Evolutionary conservation across 768 basidiomycete species (phyloP), one percentile per base, ranked within the genome.

Genomic region (Boletus sensibilis): DNA sequence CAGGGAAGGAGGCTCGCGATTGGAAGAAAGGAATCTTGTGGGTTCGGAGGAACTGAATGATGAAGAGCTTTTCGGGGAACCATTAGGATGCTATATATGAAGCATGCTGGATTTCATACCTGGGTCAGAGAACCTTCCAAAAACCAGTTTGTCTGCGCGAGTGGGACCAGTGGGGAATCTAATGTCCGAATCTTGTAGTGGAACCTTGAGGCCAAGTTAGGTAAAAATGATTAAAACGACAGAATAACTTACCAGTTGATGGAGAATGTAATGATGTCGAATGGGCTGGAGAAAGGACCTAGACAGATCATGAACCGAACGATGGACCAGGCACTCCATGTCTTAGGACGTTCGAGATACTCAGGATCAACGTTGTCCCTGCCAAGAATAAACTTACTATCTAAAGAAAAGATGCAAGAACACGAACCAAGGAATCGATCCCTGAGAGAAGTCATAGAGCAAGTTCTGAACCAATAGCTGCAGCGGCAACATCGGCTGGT

Each of bases 311-410:
- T 74, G 64, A 74, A 75, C 18, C 66, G 65, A 33, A 70, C 23
- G 41, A 74, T 73, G n/a, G 74, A 74, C 58, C 62, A 61, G 21
- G 72, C 74, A 51, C 63, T 64, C 72, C 65, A 70, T 35, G 65
- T 61, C 55, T 49, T 74, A 13, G 72, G 72, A 23, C 44, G 40
- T 53, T 65, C 66, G 12, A 74, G 67, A 58, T 71, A 73, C 58
- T 74, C 74, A 1, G 71, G 69, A 52, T 74, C 74, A 52, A 74
- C 74, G 14, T 75, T 75, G 51, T 74, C 72, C 74, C 69, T 70
- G 42, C 12, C 14, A 39, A 12, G 20, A 12, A 44, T 73, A 16
- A 63, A 51, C 39, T 10, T 37, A 23, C n/a, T 14, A 37, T 50
- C n/a, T 14, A 31, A 39, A 2, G 20, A 49, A 47, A 27, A 16